phyloP scores from a whole-genome alignment of 495 filamentous ascomycete species.

The Penicillium dipodomyicola region DNA sequence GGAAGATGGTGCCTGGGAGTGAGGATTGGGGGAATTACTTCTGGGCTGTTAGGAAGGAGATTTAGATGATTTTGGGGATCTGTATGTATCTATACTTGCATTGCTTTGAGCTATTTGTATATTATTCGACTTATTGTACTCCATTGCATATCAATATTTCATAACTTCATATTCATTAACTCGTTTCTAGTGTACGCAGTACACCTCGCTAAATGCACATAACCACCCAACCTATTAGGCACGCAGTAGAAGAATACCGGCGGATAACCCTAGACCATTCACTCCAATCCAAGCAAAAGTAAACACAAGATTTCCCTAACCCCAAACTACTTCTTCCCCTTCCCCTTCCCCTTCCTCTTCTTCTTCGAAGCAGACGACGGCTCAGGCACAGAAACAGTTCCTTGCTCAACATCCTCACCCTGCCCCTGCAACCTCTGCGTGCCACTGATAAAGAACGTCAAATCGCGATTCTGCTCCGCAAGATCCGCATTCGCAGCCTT shows the following conservation, averaged over 20 bases:
- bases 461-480: slow-evolving; percentile 82
- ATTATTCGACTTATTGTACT: slow-evolving; percentile 2
- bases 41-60: slow-evolving; percentile 73
- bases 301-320: background rate
- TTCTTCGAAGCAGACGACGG: slow-evolving; percentile 53
- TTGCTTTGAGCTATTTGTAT: slow-evolving; percentile 6
- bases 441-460: slow-evolving; percentile 84
- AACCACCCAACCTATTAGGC: background rate
- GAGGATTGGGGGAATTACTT: slow-evolving; percentile 97
- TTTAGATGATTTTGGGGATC: slow-evolving; percentile 14
- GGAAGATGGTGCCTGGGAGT: slow-evolving; percentile 77
- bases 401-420: slow-evolving; percentile 59
- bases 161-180: background rate
- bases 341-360: slow-evolving; percentile 40
- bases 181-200: background rate
- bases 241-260: background rate
- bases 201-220: background rate
- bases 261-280: background rate
- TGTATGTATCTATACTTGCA: slow-evolving; percentile 9
- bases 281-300: background rate
- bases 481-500: slow-evolving; percentile 59
- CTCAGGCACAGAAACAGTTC: slow-evolving; percentile 54
- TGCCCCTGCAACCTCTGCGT: slow-evolving; percentile 74
- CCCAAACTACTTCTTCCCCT: slow-evolving; percentile 22
- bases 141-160: background rate